Conservation (phyloP, 169 alveolate species). For the Besnoitia besnoiti region DNA sequence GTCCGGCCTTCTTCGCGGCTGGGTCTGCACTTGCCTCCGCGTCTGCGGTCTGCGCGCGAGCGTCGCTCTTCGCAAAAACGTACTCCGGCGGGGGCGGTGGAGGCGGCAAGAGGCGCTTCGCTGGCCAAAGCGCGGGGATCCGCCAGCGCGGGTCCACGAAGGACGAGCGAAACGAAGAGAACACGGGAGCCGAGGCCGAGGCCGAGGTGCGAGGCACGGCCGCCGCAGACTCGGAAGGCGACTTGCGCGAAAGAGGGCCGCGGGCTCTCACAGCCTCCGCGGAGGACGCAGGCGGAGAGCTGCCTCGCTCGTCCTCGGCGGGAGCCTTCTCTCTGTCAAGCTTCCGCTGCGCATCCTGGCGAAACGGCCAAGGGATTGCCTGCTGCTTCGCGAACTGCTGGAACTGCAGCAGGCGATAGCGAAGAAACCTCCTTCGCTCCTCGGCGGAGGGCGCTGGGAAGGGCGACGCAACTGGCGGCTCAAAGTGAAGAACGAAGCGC, state of each 20-base stretch:
- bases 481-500: conserved; percentile 3
- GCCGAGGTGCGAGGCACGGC: too few relatives aligned
- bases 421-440: not conserved
- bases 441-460: not conserved
- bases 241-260: too few relatives aligned
- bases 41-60: not conserved
- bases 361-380: not conserved
- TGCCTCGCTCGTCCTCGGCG: too few relatives aligned
- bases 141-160: conserved; percentile 6
- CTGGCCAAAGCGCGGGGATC: conserved; percentile 19
- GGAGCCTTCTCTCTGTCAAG: too few relatives aligned
- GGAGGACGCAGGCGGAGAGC: too few relatives aligned
- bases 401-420: conserved; percentile 39
- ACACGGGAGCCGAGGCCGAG: not conserved
- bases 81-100: conserved; percentile 18
- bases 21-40: not conserved
- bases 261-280: too few relatives aligned
- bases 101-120: not conserved
- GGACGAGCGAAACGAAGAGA: not conserved
- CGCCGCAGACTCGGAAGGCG: too few relatives aligned
- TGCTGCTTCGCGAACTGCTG: conserved; percentile 18
- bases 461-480: conserved; percentile 20
- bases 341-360: too few relatives aligned
- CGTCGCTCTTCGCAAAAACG: not conserved
- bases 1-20: not conserved